phyloP scores from a whole-genome alignment of 2,329 filamentous ascomycete genomes.

The Akanthomyces muscarius region DNA sequence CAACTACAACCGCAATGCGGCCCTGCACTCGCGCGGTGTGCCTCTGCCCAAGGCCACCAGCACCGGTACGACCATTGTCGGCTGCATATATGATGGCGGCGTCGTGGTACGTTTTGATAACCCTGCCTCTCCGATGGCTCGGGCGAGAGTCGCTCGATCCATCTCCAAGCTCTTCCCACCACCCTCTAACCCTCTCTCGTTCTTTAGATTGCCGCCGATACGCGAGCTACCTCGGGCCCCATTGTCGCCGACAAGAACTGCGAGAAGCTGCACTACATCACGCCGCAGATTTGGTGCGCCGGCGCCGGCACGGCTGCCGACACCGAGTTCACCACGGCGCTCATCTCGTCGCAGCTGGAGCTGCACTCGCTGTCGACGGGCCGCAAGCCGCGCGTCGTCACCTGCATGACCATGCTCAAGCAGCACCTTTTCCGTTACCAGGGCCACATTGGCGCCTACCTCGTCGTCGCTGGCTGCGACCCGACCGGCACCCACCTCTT shows the following conservation, averaged over 20 bases:
- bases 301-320: slow-evolving; percentile 96
- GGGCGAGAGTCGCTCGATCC: too few relatives aligned
- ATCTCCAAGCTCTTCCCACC: background rate
- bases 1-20: slow-evolving; percentile 99
- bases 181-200: background rate
- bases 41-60: slow-evolving; percentile 96
- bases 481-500: slow-evolving; percentile 93
- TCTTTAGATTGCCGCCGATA: slow-evolving; percentile 87
- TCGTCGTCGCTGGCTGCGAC: slow-evolving; percentile 94
- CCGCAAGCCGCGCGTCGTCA: slow-evolving; percentile 94
- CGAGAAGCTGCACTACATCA: slow-evolving; percentile 98
- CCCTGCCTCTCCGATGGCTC: background rate
- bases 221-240: slow-evolving; percentile 90
- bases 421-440: slow-evolving; percentile 99
- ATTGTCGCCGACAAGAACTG: slow-evolving; percentile 99
- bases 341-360: slow-evolving; percentile 98
- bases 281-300: slow-evolving; percentile 98
- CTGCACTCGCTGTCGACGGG: slow-evolving; percentile 94
- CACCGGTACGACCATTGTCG: slow-evolving; percentile 98
- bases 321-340: slow-evolving; percentile 96
- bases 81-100: slow-evolving; percentile 92
- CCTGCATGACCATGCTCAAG: slow-evolving; percentile 99
- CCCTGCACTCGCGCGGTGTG: slow-evolving; percentile 88
- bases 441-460: slow-evolving; percentile 94
- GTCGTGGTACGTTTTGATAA: slow-evolving; percentile 67